Base-by-base conservation (phyloP, 164 flowering plant genomes). In the Warburgia ugandensis region DNA sequence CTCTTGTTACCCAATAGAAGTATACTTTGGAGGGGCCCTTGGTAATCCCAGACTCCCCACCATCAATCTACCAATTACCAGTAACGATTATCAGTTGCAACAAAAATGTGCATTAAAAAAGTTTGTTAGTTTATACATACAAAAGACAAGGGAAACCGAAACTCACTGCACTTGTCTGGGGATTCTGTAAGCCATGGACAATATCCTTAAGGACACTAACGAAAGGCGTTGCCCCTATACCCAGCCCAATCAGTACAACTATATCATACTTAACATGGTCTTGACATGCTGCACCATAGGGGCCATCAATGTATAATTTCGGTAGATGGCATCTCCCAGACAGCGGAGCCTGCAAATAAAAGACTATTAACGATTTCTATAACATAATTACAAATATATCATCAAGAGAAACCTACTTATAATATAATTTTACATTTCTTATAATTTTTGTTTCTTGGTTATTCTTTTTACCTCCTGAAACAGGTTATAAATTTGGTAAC, bases 141-240 rank as follows among this genome's bases (percentile, higher is more conserved):
- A 49, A 21, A 21, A 29, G 13, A n/a, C 19, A 29, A 4, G 31
- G 1, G n/a, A n/a, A n/a, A n/a, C 25, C 7, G 21, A 44, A 44
- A 10, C 19, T 52, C 39, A 38, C 45, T 10, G 33, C 58, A 26
- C 6, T 25, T 11, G 39, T 7, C 0, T 40, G 11, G 11, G 62
- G 11, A 31, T 31, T 62, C 13, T 38, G 50, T 6, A 45, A 43
- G 44, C 48, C 46, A 47, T 67, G 68, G 14, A 42, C 58, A 6
- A 75, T 42, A 21, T 77, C 73, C 46, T 59, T 73, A 35, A 77
- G 72, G 49, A 77, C 52, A 63, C 81, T 77, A 14, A 73, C 67
- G 65, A 77, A 77, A 17, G 81, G 81, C 12, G 81, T 77, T 7
- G 73, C 78, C 36, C 81, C 81, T 3, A 77, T 77, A 16, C 78